Base-by-base conservation (phyloP, 2,329 filamentous ascomycete species). In the Leptoxyphium fumago region DNA sequence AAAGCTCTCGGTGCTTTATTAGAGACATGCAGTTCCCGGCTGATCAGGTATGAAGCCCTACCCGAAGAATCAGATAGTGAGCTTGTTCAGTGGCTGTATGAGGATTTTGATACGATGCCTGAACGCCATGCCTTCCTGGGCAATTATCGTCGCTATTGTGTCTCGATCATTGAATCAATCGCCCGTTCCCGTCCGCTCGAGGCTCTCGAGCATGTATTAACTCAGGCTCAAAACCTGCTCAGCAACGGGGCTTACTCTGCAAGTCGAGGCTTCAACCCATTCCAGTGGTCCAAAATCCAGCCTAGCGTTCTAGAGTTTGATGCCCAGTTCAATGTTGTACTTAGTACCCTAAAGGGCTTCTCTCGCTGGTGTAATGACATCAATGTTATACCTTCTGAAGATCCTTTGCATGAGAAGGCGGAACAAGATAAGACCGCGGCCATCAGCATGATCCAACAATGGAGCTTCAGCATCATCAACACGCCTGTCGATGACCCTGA, bases 41-140 rank as follows among this genome's bases (percentile, higher is more conserved):
- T 96, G 43, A 73, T 96, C 47, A 80, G 85, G 44, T 98, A 94
- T 62, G 91, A 98, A 61, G 80, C 75, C 49, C 67, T 96, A 2
- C 84, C 87, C 0, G 80, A 89, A 50, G 83, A 94, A 49, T 82
- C 80, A 0, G 76, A 84, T 40, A 81, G 95, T 53, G 73, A 84
- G 2, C 88, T 83, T 0, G 75, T 87, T 46, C 69, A 85, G 10
- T 91, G 94, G 52, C 71, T 98, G 1, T 73, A 87, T 55, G 88
- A 96, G 57, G 91, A 98, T 58, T 93, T 94, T 45, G 91, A 98
- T 57, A 96, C 89, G 0, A 71, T 89, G 15, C 91, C 91, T 0
- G 91, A 98, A 60, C 77, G 87, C 18, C 91, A 98, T 64, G 86
- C 87, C 1, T 98, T 98, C 60, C 73, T 96, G 10, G 87, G 89